Evolutionary conservation across 305 asterid species (phyloP).

Genomic region (Fraxinus angustifolia): DNA sequence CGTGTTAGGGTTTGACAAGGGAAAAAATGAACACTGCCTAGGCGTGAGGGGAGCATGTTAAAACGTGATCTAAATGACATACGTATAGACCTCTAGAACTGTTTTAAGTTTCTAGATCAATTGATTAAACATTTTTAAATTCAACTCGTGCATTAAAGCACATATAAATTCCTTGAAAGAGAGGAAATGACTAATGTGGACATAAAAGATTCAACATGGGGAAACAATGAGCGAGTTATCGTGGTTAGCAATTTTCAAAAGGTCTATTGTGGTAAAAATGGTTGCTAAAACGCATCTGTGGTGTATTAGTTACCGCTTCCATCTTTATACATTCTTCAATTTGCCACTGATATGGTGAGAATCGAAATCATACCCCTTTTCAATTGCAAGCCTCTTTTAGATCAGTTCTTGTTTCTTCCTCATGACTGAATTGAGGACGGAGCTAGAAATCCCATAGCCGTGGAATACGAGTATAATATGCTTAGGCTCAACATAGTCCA

Average conservation of each 20-base stretch:
- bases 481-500: not conserved
- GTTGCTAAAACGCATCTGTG: not conserved
- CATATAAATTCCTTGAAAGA: not conserved
- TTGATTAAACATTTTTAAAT: not conserved
- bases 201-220: not conserved
- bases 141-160: not conserved
- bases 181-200: not conserved
- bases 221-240: not conserved
- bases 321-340: not conserved
- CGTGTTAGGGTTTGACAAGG: not conserved
- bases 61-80: not conserved
- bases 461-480: not conserved
- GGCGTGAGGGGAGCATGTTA: not conserved
- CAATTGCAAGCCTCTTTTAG: not conserved
- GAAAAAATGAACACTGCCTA: not conserved
- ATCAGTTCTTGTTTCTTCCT: not conserved
- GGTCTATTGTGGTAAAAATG: not conserved
- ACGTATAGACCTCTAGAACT: not conserved
- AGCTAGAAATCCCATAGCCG: not conserved
- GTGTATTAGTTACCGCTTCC: not conserved
- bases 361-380: not conserved
- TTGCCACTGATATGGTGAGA: not conserved
- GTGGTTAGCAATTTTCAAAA: not conserved
- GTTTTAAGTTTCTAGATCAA: not conserved
- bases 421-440: not conserved